Percentiles rank a stretch among this genome's conserved stretches.
These are phyloP conservation scores for Vitis hybrid DNA, from an alignment of 177 flowering plant genomes.

Conservation along the genomic window DNA sequence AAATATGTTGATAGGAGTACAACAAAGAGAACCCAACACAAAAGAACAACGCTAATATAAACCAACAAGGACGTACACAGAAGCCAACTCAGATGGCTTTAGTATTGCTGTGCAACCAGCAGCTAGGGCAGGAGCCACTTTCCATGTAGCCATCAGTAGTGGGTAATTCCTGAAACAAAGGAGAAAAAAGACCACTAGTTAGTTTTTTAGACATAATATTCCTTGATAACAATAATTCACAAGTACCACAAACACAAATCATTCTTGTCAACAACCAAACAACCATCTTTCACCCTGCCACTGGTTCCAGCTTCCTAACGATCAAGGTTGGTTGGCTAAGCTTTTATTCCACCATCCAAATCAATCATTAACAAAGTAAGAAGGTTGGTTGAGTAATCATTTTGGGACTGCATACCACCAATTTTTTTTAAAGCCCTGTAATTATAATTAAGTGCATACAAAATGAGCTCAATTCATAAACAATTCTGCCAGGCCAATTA, in stretches of 20 bases:
- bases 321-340: not conserved
- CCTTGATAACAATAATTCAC: too few species aligned
- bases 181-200: not conserved
- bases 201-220: too few species aligned
- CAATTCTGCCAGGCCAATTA: too few species aligned
- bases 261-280: not conserved
- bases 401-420: too few species aligned
- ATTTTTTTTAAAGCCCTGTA: too few species aligned
- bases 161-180: constrained; percentile 82
- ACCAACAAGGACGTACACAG: constrained; percentile 53
- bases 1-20: not conserved
- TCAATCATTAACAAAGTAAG: not conserved
- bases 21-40: not conserved
- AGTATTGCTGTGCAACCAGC: constrained; percentile 96
- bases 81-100: constrained; percentile 94
- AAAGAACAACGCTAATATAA: constrained; percentile 3
- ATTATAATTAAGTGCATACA: too few species aligned
- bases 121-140: constrained; percentile 97
- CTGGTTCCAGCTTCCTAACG: too few species aligned
- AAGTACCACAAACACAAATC: too few species aligned
- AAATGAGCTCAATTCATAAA: too few species aligned
- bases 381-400: too few species aligned
- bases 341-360: not conserved
- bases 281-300: not conserved
- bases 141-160: constrained; percentile 93